These are phyloP conservation scores for Warburgia ugandensis DNA, from an alignment of 164 flowering plant species.

Conservation along the genomic window DNA sequence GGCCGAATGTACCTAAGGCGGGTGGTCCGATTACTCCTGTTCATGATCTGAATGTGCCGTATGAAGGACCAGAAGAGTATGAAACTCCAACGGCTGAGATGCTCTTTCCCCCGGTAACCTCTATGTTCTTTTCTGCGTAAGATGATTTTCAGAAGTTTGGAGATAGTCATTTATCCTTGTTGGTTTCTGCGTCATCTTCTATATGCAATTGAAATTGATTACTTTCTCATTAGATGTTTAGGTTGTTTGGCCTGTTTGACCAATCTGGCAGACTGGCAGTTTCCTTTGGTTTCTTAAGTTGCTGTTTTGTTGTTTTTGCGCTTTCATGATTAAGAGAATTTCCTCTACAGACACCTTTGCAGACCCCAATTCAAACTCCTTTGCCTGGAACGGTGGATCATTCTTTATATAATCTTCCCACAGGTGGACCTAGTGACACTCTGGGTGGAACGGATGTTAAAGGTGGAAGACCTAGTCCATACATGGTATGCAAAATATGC, in stretches of 20 bases:
- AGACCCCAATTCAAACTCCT: conserved; percentile 65
- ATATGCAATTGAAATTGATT: neutral
- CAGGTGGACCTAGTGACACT: conserved; percentile 39
- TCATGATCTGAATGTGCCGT: conserved; percentile 92
- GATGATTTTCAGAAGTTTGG: neutral
- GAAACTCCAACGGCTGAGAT: conserved; percentile 97
- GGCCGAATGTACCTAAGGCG: conserved; percentile 34
- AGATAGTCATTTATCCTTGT: neutral
- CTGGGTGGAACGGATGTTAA: conserved; percentile 41
- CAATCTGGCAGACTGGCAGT: neutral
- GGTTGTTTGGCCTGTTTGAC: neutral
- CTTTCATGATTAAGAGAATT: neutral
- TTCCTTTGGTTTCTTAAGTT: neutral
- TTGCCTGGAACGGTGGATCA: conserved; percentile 54
- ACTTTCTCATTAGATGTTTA: neutral
- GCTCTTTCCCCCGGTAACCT: conserved; percentile 87
- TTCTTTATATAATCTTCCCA: conserved; percentile 58
- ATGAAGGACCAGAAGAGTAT: conserved; percentile 88
- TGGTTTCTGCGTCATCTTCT: neutral
- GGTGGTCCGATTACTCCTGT: conserved; percentile 49
- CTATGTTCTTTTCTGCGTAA: neutral
- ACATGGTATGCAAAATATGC: conserved; percentile 41
- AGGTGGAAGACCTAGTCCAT: conserved; percentile 72
- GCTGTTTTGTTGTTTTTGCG: neutral
- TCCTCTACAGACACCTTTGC: conserved; percentile 64